phyloP scores from a whole-genome alignment of 768 basidiomycete genomes.

The Gloeostereum incarnatum region DNA sequence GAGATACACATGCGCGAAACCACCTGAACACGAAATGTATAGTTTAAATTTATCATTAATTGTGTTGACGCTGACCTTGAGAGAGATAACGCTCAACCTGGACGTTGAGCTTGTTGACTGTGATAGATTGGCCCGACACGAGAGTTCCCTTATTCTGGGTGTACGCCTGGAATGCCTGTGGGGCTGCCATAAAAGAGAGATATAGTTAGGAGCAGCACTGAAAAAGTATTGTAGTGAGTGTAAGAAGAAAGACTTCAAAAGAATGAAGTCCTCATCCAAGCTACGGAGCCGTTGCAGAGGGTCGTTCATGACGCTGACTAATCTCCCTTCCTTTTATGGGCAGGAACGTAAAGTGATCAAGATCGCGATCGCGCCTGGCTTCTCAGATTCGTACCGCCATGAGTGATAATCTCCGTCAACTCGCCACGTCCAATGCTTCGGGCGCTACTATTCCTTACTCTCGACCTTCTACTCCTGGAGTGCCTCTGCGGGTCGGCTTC shows the following conservation, averaged over 20 bases:
- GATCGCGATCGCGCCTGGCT: too few species aligned
- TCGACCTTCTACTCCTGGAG: constrained; percentile 44
- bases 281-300: too few species aligned
- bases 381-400: too few species aligned
- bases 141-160: constrained; percentile 59
- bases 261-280: too few species aligned
- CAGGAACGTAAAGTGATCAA: too few species aligned
- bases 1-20: constrained; percentile 97
- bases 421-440: too few species aligned
- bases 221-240: too few species aligned
- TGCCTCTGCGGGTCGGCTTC: constrained; percentile 28
- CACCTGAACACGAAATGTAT: constrained; percentile 46
- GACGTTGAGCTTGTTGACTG: constrained; percentile 84
- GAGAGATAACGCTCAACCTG: constrained; percentile 92
- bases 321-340: too few species aligned
- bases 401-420: constrained; percentile 11
- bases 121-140: constrained; percentile 76
- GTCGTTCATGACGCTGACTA: too few species aligned
- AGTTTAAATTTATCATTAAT: constrained; percentile 6
- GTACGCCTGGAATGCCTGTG: constrained; percentile 40
- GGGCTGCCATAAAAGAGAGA: constrained; percentile 52
- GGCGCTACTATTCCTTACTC: constrained; percentile 53
- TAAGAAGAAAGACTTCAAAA: too few species aligned
- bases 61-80: constrained; percentile 84
- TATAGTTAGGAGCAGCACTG: too few species aligned